A percentile compares a stretch with the other conserved stretches of the same genome.
These are phyloP conservation scores for Scheffersomyces titani DNA, from an alignment of 1,139 yeast genomes.

Conservation along the genomic window DNA sequence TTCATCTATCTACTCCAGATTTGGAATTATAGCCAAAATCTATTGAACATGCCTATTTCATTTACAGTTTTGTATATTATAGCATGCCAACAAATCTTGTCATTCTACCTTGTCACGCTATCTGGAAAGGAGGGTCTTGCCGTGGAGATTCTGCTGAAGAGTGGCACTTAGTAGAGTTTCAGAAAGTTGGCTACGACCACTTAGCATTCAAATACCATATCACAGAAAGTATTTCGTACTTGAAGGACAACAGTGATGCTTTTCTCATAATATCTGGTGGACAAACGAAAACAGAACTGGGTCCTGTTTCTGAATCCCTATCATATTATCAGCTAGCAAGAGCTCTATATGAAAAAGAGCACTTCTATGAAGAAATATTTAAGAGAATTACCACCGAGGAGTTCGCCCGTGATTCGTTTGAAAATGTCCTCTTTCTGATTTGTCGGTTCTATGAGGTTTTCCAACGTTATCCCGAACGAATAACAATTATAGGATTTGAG, in stretches of 20 bases:
- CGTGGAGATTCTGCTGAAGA: slow-evolving; percentile 45
- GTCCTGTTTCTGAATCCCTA: slow-evolving; percentile 60
- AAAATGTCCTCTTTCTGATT: slow-evolving; percentile 68
- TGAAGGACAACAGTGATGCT: slow-evolving; percentile 29
- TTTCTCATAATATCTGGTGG: slow-evolving; percentile 69
- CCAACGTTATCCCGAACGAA: slow-evolving; percentile 47
- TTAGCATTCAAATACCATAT: slow-evolving; percentile 68
- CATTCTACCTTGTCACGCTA: slow-evolving; percentile 69
- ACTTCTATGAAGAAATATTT: slow-evolving; percentile 10
- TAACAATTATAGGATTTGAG: slow-evolving; percentile 71
- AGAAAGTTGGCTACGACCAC: slow-evolving; percentile 68
- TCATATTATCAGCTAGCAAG: slow-evolving; percentile 51
- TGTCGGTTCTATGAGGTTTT: slow-evolving; percentile 54
- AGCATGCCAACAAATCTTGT: slow-evolving; percentile 17
- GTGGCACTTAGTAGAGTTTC: slow-evolving; percentile 71
- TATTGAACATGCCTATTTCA: not conserved
- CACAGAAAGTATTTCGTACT: slow-evolving; percentile 29
- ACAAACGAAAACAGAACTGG: slow-evolving; percentile 58
- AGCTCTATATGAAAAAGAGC: slow-evolving; percentile 11
- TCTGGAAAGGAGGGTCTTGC: slow-evolving; percentile 49
- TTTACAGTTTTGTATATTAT: not conserved
- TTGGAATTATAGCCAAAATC: not conserved
- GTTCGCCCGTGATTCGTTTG: slow-evolving; percentile 80
- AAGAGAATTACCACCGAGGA: slow-evolving; percentile 54
- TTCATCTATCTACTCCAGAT: not conserved